A percentile compares a stretch with the other conserved stretches of the same genome.
These are phyloP conservation scores for Pilobolus umbonatus DNA, from an alignment of 192 early-diverging fungal species.

Conservation along the genomic window DNA sequence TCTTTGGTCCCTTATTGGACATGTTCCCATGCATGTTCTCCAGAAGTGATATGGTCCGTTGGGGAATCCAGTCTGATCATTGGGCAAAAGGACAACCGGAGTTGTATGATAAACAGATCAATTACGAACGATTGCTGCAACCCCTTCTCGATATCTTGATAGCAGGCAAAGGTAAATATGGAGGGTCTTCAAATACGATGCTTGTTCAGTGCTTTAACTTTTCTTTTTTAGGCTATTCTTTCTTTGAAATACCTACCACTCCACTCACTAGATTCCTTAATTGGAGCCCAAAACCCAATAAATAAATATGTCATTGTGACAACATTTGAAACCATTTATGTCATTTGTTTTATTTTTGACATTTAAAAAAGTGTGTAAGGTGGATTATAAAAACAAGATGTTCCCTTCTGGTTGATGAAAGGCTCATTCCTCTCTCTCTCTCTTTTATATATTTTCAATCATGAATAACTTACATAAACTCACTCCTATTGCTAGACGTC, in stretches of 20 bases:
- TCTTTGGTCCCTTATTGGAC: constrained; percentile 8
- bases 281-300: background rate
- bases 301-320: background rate
- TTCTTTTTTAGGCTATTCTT: constrained; percentile 21
- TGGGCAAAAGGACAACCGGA: constrained; percentile 2
- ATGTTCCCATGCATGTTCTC: constrained; percentile 23
- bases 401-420: too few species aligned
- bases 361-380: too few species aligned
- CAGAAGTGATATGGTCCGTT: constrained; percentile 8
- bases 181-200: background rate
- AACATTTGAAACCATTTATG: background rate
- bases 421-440: too few species aligned
- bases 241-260: constrained; percentile 23
- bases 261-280: constrained; percentile 15
- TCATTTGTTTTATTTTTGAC: too few species aligned
- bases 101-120: background rate
- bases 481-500: too few species aligned
- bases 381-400: too few species aligned
- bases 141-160: constrained; percentile 21
- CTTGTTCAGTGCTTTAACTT: background rate
- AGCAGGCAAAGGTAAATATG: constrained; percentile 20
- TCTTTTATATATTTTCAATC: too few species aligned
- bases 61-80: background rate
- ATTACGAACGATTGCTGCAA: constrained; percentile 19
- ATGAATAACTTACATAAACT: too few species aligned